These are phyloP conservation scores for Wickerhamomyces alni DNA, from an alignment of 805 yeast species.

Conservation along the genomic window DNA sequence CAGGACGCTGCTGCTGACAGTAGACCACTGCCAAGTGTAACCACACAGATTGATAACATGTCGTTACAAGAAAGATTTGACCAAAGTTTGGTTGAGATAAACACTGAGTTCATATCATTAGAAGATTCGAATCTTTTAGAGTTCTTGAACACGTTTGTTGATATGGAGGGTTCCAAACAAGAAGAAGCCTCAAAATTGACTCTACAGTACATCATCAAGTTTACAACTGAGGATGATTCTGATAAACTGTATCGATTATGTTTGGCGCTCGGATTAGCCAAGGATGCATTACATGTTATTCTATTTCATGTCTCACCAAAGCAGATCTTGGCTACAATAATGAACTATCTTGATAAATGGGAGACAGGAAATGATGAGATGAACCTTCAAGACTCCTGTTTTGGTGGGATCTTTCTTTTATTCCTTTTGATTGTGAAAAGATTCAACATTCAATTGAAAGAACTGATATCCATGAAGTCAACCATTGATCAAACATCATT, in stretches of 20 bases:
- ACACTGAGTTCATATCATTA: conserved; percentile 42
- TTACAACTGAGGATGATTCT: conserved; percentile 36
- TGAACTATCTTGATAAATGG: conserved; percentile 47
- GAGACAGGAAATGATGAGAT: conserved; percentile 37
- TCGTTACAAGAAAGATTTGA: conserved; percentile 25
- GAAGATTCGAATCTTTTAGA: conserved; percentile 50
- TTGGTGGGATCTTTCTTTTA: conserved; percentile 54
- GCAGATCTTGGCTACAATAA: conserved; percentile 35
- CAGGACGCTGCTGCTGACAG: conserved; percentile 34
- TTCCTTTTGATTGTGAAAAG: conserved; percentile 33
- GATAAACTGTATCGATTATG: conserved; percentile 44
- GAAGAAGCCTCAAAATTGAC: conserved; percentile 36
- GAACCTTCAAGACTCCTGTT: conserved; percentile 64
- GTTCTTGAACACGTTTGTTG: conserved; percentile 41
- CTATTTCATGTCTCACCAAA: conserved; percentile 40
- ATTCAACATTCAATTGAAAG: conserved; percentile 28
- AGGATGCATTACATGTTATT: conserved; percentile 35
- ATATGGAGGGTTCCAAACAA: conserved; percentile 41
- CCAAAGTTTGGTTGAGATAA: conserved; percentile 28
- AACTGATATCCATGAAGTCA: conserved; percentile 20
- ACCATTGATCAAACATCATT: conserved; percentile 22
- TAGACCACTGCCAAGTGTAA: conserved; percentile 23
- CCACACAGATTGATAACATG: too few species aligned
- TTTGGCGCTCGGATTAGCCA: conserved; percentile 41
- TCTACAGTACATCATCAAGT: conserved; percentile 25